Percentiles rank a stretch among this genome's conserved stretches.
Conservation (phyloP, 495 filamentous ascomycete genomes). For the Penicillium simplicissimum region DNA sequence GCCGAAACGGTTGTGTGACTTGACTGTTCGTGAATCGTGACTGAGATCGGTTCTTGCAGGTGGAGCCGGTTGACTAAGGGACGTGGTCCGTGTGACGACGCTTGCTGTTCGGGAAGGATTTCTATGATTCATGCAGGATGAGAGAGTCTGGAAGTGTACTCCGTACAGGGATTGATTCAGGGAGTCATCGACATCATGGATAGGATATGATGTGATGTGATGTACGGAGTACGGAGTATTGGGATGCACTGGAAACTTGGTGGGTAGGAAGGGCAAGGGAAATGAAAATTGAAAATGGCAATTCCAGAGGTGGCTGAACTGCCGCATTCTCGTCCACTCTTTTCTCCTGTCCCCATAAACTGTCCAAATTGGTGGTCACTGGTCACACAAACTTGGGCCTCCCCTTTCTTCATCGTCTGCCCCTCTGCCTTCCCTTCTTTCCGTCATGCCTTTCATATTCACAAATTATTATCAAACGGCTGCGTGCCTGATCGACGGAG, state of each 20-base stretch:
- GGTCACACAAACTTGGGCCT: not conserved
- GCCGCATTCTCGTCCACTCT: not conserved
- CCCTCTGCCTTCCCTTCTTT: not conserved
- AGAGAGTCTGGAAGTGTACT: not conserved
- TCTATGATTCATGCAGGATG: slow-evolving; percentile 10
- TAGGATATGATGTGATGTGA: not conserved
- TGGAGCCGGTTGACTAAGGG: slow-evolving; percentile 24
- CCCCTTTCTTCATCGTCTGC: not conserved
- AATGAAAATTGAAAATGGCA: not conserved
- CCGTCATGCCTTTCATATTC: not conserved
- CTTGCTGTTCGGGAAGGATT: not conserved
- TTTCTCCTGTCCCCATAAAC: no score
- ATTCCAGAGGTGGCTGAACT: not conserved
- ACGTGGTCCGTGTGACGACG: slow-evolving; percentile 1
- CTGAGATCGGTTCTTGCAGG: slow-evolving; percentile 22
- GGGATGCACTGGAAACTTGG: not conserved
- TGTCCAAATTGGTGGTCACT: no score
- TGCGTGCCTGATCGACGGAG: slow-evolving; percentile 31
- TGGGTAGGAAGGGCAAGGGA: not conserved
- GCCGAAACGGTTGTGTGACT: slow-evolving; percentile 28
- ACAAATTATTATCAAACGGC: not conserved
- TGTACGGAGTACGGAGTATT: not conserved
- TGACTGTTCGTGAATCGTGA: no score
- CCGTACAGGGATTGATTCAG: not conserved
- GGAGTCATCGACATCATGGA: not conserved